Evolutionary conservation across 2,329 filamentous ascomycete species (phyloP).

Genomic region (Ascosphaera acerosa): DNA sequence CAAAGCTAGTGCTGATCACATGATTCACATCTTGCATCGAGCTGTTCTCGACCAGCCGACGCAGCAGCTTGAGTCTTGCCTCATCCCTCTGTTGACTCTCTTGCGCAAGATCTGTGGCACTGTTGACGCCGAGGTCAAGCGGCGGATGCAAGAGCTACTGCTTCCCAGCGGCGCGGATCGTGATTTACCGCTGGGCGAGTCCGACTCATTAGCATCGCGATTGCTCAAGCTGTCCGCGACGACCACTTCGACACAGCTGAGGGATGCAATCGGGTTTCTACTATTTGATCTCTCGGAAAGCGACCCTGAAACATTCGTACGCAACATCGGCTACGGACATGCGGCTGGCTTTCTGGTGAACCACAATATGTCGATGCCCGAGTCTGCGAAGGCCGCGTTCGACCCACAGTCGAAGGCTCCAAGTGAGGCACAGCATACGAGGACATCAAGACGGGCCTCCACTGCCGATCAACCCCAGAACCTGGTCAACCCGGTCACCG

Average conservation of each 20-base stretch:
- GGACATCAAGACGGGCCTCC: slow-evolving; percentile 4
- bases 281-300: slow-evolving; percentile 72
- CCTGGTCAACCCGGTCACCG: slow-evolving; percentile 60
- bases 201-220: slow-evolving; percentile 45
- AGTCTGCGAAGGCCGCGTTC: slow-evolving; percentile 33
- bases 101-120: slow-evolving; percentile 45
- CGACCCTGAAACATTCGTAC: slow-evolving; percentile 54
- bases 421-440: too few relatives aligned
- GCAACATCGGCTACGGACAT: slow-evolving; percentile 85
- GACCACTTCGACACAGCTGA: slow-evolving; percentile 42
- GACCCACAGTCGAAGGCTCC: too few relatives aligned
- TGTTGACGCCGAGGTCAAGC: slow-evolving; percentile 36
- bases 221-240: slow-evolving; percentile 57
- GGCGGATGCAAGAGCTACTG: slow-evolving; percentile 38
- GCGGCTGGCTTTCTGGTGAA: slow-evolving; percentile 75
- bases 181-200: slow-evolving; percentile 48
- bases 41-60: slow-evolving; percentile 38
- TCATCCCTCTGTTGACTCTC: slow-evolving; percentile 48
- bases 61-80: slow-evolving; percentile 43
- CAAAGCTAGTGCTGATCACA: slow-evolving; percentile 29
- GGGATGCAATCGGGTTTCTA: slow-evolving; percentile 49
- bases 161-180: slow-evolving; percentile 59
- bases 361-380: slow-evolving; percentile 54
- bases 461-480: slow-evolving; percentile 7
- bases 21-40: slow-evolving; percentile 44